A percentile compares a stretch with the other conserved stretches of the same genome.
phyloP scores from a whole-genome alignment of 148 eudicot species.

The Camellia lanceoleosa region DNA sequence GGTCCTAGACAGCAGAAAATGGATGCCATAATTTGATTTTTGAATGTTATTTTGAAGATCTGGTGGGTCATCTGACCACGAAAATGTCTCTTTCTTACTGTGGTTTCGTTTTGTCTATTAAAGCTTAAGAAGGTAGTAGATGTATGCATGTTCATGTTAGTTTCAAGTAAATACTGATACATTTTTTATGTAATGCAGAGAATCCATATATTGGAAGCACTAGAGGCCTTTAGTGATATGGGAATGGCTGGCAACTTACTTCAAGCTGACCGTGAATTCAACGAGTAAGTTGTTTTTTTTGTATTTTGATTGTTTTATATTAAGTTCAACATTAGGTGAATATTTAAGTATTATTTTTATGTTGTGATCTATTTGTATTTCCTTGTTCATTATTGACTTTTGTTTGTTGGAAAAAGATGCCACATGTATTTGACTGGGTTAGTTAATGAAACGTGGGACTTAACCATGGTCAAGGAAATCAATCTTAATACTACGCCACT shows the following conservation, averaged over 20 bases:
- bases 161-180: constrained; percentile 3
- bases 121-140: background rate
- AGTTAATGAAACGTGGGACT: too few relatives aligned
- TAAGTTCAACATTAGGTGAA: background rate
- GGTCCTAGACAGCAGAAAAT: background rate
- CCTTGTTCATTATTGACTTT: background rate
- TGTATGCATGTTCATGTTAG: constrained; percentile 6
- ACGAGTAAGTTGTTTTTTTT: constrained; percentile 50
- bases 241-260: constrained; percentile 45
- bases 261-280: constrained; percentile 59
- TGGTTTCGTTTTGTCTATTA: background rate
- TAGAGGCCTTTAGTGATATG: constrained; percentile 67
- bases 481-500: too few relatives aligned
- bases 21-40: background rate
- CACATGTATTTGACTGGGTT: too few relatives aligned
- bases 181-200: constrained; percentile 56
- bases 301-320: background rate
- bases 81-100: too few relatives aligned
- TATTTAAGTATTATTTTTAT: background rate
- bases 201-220: constrained; percentile 67
- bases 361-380: background rate
- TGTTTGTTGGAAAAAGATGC: background rate
- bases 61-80: background rate
- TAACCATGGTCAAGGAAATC: too few relatives aligned
- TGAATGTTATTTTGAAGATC: background rate